A percentile compares a stretch with the other conserved stretches of the same genome.
Evolutionary conservation across 345 rosid species (phyloP).

Genomic region (Balakata baccata): DNA sequence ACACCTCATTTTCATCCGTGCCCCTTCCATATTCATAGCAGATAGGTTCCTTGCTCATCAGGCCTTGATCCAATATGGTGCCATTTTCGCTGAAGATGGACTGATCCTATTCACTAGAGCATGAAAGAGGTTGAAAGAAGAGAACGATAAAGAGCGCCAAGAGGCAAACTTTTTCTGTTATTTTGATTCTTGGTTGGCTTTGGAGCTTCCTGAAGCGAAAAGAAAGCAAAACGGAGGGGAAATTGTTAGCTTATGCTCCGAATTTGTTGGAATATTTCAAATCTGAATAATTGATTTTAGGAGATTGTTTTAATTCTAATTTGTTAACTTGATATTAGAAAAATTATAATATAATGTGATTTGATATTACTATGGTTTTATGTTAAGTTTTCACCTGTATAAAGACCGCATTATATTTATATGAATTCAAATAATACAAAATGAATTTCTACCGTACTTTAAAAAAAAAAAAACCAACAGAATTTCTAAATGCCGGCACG

Average conservation of each 20-base stretch:
- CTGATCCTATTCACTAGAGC: conserved; percentile 16
- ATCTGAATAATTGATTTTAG: too few species aligned
- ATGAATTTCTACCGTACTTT: too few species aligned
- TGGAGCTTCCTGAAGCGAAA: conserved; percentile 17
- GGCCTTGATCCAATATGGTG: conserved; percentile 15
- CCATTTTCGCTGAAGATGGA: conserved; percentile 6
- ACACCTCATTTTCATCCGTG: conserved; percentile 1
- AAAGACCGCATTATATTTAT: too few species aligned
- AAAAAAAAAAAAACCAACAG: too few species aligned
- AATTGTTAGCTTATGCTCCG: conserved; percentile 12
- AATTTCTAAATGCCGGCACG: conserved; percentile 4
- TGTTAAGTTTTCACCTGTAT: too few species aligned
- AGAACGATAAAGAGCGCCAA: not conserved
- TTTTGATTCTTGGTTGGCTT: conserved; percentile 13
- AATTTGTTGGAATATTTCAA: too few species aligned
- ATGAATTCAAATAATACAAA: too few species aligned
- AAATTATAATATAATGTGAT: too few species aligned
- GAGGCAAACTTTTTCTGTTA: not conserved
- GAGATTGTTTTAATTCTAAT: too few species aligned
- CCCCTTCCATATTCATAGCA: conserved; percentile 17
- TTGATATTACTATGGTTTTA: too few species aligned
- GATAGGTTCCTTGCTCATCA: conserved; percentile 21
- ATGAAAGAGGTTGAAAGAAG: conserved; percentile 11
- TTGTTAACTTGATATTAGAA: too few species aligned
- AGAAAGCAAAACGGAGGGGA: conserved; percentile 8